Evolutionary conservation across 805 yeast genomes (phyloP).

Genomic region (Candida pseudofarinosa): DNA sequence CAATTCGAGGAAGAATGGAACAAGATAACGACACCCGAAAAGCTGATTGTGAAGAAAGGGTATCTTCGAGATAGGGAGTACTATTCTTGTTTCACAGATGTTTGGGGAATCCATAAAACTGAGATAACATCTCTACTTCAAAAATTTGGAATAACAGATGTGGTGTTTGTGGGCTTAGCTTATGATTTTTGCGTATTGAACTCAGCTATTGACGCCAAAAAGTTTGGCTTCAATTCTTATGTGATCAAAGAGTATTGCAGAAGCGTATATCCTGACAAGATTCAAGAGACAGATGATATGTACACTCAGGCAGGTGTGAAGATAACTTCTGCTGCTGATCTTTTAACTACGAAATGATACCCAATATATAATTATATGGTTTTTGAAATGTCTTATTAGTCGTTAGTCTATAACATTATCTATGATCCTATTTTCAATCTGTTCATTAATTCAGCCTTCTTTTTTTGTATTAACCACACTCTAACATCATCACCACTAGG

Average conservation of each 20-base stretch:
- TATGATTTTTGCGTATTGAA: conserved; percentile 81
- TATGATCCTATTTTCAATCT: conserved; percentile 29
- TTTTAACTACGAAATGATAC: conserved; percentile 2
- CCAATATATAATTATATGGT: too few species aligned
- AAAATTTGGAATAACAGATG: conserved; percentile 48
- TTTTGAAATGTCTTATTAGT: too few species aligned
- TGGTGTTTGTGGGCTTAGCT: conserved; percentile 78
- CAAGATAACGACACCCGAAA: conserved; percentile 28
- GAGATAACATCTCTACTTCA: conserved; percentile 52
- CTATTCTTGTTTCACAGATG: conserved; percentile 82
- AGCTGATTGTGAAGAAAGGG: conserved; percentile 63
- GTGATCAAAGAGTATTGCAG: conserved; percentile 56
- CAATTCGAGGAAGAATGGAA: conserved; percentile 39
- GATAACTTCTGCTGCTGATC: conserved; percentile 13
- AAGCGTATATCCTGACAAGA: conserved; percentile 49
- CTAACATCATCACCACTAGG: conserved; percentile 42
- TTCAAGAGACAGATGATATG: conserved; percentile 26
- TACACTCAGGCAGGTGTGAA: conserved; percentile 33
- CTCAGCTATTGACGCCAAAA: conserved; percentile 67
- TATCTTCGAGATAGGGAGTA: conserved; percentile 68
- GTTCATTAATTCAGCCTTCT: conserved; percentile 39
- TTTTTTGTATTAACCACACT: conserved; percentile 41
- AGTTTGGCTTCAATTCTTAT: conserved; percentile 56
- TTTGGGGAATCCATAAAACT: conserved; percentile 70
- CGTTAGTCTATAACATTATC: neutral